Conservation (phyloP, 106 monocot species). For the Amphibolis antarctica region DNA sequence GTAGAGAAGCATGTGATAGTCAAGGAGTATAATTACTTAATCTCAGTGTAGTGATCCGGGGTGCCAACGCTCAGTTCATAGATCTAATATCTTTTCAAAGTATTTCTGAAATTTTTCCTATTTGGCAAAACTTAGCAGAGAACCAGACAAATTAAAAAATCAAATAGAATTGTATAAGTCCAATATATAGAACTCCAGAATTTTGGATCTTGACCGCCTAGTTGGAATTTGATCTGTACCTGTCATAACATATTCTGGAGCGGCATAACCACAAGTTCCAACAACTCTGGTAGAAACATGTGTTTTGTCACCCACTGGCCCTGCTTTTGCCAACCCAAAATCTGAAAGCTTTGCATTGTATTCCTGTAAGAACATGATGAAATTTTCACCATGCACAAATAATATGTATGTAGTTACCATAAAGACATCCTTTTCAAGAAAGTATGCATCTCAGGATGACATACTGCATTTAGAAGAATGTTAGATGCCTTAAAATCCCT, state of each 20-base stretch:
- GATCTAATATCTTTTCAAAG: too few species aligned
- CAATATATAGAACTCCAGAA: background rate
- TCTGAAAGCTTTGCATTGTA: constrained; percentile 94
- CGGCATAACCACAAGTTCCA: constrained; percentile 92
- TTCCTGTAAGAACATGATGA: constrained; percentile 29
- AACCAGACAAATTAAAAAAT: too few species aligned
- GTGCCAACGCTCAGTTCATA: too few species aligned
- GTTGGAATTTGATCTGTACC: constrained; percentile 24
- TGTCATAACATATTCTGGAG: constrained; percentile 94
- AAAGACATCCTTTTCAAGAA: background rate
- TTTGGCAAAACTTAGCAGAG: too few species aligned
- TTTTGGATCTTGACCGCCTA: background rate
- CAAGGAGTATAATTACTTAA: too few species aligned
- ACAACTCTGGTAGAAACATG: constrained; percentile 93
- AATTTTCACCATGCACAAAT: background rate
- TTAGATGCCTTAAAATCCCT: constrained; percentile 88
- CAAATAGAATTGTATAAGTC: background rate
- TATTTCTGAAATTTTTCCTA: too few species aligned
- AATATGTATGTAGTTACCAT: background rate
- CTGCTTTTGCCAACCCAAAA: constrained; percentile 91
- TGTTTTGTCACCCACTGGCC: constrained; percentile 77
- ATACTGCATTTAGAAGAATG: constrained; percentile 72
- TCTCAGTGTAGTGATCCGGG: too few species aligned
- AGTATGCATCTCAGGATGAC: background rate
- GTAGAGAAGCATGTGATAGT: too few species aligned